Base-by-base conservation (phyloP, 2,329 filamentous ascomycete genomes). In the Triangularia setosa region DNA sequence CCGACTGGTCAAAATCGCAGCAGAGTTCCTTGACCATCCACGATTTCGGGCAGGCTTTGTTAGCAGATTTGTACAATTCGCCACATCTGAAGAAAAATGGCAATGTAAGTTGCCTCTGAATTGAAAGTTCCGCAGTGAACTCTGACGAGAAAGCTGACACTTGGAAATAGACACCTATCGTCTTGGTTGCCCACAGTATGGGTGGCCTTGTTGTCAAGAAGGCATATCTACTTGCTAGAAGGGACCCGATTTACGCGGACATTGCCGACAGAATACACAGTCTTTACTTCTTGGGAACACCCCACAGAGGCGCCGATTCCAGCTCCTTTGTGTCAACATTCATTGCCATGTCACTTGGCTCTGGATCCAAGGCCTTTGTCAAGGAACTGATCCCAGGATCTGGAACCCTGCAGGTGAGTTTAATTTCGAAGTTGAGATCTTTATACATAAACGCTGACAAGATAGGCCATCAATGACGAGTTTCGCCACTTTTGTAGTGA, bases 241-340 rank as follows among this genome's bases (percentile, higher is more conserved):
- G 65, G 58, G 66, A 72, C 53, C 66, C 63, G 2, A 65, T 62
- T 9, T 70, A 68, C 44, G 24, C 63, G 9, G 56, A 66, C 3
- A 53, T 75, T 16, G 70, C 70, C 5, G 57, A 57, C 25, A 67
- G 73, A 18, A 68, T 75, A 14, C 67, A 70, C 30, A 62, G 64
- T n/a, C 70, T 75, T 7, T 68, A 72, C 35, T 76, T 75, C 30
- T 68, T 76, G 2, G 73, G 68, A 1, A 75, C 74, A 5, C 73
- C 74, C 68, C 65, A 75, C 58, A 59, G 69, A 24, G 69, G 68
- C 6, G 64, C 69, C 14, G 66, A 68, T 40, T 67, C 69, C 3
- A 33, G 73, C 72, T 35, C 60, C 63, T 64, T 63, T 67, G 27
- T 59, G 70, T 40, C 66, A 57, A 54, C 69, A 63, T 60, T 68